Evolutionary conservation across 2,329 filamentous ascomycete genomes (phyloP).

Genomic region (Clonostachys rosea): DNA sequence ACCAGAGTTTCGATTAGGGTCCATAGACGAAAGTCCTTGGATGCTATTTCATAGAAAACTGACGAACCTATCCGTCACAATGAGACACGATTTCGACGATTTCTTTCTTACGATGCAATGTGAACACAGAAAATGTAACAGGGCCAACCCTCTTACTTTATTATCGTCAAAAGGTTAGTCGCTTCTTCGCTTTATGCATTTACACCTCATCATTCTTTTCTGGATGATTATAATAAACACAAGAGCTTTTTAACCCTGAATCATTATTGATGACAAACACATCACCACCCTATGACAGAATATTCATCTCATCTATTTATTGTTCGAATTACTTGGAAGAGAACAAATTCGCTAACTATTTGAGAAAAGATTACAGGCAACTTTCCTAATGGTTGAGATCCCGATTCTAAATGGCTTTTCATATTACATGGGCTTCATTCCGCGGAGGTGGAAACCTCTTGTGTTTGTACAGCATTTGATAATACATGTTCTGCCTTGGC

Average conservation of each 20-base stretch:
- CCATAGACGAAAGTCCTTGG: constrained; percentile 33
- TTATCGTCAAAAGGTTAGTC: constrained; percentile 38
- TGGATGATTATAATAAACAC: constrained; percentile 53
- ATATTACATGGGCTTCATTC: too few relatives aligned
- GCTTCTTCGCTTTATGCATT: constrained; percentile 7
- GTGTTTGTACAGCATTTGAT: too few relatives aligned
- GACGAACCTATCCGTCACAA: constrained; percentile 28
- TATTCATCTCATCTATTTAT: constrained; percentile 9
- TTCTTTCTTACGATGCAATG: neutral
- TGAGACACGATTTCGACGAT: constrained; percentile 13
- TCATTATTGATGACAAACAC: constrained; percentile 51
- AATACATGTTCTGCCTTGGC: constrained; percentile 44
- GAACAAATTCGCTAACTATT: constrained; percentile 31
- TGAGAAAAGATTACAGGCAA: neutral
- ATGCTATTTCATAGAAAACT: constrained; percentile 41
- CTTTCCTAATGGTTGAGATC: neutral
- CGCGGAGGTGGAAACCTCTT: too few relatives aligned
- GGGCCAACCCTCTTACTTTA: too few relatives aligned
- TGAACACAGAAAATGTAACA: constrained; percentile 3
- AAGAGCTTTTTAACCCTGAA: constrained; percentile 70
- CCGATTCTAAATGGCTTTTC: neutral
- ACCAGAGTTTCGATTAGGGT: constrained; percentile 36
- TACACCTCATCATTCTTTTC: constrained; percentile 15
- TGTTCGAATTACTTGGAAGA: constrained; percentile 9
- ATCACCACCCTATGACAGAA: constrained; percentile 56